Evolutionary conservation across 2,329 filamentous ascomycete species (phyloP).

Genomic region (Verticillium longisporum): DNA sequence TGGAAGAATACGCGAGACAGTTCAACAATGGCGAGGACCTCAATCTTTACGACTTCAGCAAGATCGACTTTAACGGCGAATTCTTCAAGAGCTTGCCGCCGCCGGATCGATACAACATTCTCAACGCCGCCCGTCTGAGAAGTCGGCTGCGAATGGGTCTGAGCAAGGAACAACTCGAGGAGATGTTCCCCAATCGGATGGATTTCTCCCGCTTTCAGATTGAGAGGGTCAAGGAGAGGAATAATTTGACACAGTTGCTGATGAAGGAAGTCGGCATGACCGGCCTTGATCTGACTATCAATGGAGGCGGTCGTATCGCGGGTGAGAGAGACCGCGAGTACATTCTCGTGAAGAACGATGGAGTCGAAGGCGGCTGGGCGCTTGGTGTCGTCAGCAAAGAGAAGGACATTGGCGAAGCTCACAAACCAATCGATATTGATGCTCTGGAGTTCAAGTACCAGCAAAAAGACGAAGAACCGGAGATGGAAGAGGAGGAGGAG

Average conservation of each 20-base stretch:
- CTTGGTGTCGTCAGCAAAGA: constrained; percentile 86
- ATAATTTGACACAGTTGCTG: constrained; percentile 86
- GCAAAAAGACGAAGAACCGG: constrained; percentile 50
- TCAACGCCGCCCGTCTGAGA: constrained; percentile 85
- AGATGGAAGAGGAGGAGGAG: constrained; percentile 61
- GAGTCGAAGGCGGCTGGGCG: constrained; percentile 92
- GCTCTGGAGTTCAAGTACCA: constrained; percentile 51
- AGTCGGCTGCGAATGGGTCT: constrained; percentile 91
- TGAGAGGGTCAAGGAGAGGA: constrained; percentile 84
- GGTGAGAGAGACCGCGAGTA: constrained; percentile 90
- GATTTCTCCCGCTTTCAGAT: constrained; percentile 96
- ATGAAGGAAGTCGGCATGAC: constrained; percentile 95
- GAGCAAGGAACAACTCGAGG: constrained; percentile 90
- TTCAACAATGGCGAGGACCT: constrained; percentile 92
- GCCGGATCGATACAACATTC: constrained; percentile 90
- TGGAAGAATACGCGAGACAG: constrained; percentile 89
- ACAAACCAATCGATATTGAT: constrained; percentile 92
- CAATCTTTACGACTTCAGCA: constrained; percentile 89
- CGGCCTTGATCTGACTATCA: constrained; percentile 62
- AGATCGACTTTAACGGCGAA: constrained; percentile 94
- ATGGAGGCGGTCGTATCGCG: constrained; percentile 58
- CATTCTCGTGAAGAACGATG: constrained; percentile 91
- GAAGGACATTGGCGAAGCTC: constrained; percentile 69
- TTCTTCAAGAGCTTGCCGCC: constrained; percentile 91
- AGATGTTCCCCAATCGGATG: constrained; percentile 97